phyloP scores from a whole-genome alignment of 2,329 filamentous ascomycete genomes.

The Gaeumannomyces sp. region DNA sequence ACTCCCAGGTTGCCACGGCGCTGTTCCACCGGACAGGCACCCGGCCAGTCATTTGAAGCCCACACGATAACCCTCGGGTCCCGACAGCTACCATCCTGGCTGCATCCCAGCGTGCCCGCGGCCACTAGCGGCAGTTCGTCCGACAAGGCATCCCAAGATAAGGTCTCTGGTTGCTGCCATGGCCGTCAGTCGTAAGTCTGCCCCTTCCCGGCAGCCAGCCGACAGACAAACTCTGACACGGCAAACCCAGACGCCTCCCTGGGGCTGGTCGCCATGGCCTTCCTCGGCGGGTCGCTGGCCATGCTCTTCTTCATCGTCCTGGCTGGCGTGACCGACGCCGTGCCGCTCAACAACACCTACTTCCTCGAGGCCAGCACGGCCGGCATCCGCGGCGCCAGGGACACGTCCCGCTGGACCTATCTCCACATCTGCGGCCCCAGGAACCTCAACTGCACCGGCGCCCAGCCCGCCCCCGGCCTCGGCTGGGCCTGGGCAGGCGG shows the following conservation, averaged over 20 bases:
- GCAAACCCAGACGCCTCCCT: constrained; percentile 30
- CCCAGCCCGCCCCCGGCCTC: constrained; percentile 60
- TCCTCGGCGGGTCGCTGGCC: constrained; percentile 45
- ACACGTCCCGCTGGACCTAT: constrained; percentile 78
- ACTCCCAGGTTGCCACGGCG: background rate
- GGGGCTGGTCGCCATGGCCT: constrained; percentile 37
- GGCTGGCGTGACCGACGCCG: constrained; percentile 40
- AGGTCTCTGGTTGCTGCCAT: constrained; percentile 6
- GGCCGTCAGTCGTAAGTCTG: constrained; percentile 12
- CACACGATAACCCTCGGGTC: background rate
- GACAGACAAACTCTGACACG: background rate
- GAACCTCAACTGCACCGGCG: constrained; percentile 57
- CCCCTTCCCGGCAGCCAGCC: background rate
- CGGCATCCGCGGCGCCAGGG: constrained; percentile 60
- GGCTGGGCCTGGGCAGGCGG: constrained; percentile 59
- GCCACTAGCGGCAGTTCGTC: background rate
- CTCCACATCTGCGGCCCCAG: constrained; percentile 71
- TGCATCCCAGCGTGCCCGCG: no score
- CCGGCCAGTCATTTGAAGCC: no score
- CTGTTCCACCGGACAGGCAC: background rate
- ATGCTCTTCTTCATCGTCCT: constrained; percentile 56
- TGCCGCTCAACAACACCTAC: constrained; percentile 67
- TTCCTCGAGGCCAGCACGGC: constrained; percentile 77
- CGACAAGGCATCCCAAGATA: background rate
- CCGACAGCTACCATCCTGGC: background rate